These are phyloP conservation scores for Eucalyptus marginata DNA, from an alignment of 345 rosid species.

Conservation along the genomic window DNA sequence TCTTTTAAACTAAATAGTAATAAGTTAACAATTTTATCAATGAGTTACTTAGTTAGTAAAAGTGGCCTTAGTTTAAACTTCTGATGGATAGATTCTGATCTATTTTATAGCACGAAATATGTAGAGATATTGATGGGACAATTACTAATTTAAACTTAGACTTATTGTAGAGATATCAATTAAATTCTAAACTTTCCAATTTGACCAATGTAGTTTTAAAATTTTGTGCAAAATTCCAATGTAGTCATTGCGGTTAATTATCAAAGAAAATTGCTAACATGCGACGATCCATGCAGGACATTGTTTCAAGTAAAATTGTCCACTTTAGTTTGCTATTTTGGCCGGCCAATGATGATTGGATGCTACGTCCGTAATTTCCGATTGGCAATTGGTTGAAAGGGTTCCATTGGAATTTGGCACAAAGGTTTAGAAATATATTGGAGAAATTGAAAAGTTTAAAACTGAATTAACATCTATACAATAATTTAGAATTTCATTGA, in stretches of 20 bases:
- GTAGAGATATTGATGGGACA: too few species aligned
- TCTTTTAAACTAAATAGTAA: background rate
- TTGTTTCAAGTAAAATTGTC: background rate
- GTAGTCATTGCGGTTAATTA: too few species aligned
- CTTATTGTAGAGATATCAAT: too few species aligned
- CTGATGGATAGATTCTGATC: too few species aligned
- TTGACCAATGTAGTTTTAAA: too few species aligned
- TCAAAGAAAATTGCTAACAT: background rate
- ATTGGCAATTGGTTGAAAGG: background rate
- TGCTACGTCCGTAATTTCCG: rapidly evolving
- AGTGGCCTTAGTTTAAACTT: too few species aligned
- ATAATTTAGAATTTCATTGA: too few species aligned
- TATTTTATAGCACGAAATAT: too few species aligned
- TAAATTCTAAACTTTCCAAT: too few species aligned
- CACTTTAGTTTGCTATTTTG: background rate
- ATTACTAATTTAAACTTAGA: too few species aligned
- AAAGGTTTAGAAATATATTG: background rate
- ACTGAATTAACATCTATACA: rapidly evolving
- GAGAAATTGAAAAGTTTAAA: background rate
- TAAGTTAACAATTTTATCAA: background rate
- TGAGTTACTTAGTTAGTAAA: background rate
- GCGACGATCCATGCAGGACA: background rate
- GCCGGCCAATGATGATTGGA: background rate
- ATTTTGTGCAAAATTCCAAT: too few species aligned
- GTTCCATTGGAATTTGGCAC: background rate